These are phyloP conservation scores for Mrakia frigida DNA, from an alignment of 768 basidiomycete species.

Conservation along the genomic window DNA sequence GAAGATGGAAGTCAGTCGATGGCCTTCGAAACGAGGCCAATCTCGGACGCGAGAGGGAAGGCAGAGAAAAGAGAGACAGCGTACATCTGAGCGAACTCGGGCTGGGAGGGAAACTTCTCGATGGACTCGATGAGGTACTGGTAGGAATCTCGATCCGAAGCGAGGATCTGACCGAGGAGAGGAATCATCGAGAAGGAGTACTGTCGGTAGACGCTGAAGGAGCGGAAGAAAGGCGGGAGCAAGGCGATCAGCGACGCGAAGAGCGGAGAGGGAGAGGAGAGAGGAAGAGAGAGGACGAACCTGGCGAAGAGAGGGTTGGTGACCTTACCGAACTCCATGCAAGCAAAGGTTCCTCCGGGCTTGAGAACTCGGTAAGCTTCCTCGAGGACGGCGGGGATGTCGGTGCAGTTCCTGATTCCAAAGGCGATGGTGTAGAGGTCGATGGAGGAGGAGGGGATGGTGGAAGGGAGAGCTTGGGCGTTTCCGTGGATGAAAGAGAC, in stretches of 20 bases:
- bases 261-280: neutral
- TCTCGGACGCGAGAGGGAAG: neutral
- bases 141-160: conserved; percentile 88
- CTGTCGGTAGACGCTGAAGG: conserved; percentile 76
- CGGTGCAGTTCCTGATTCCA: conserved; percentile 95
- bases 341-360: conserved; percentile 91
- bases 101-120: conserved; percentile 81
- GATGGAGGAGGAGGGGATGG: conserved; percentile 74
- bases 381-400: conserved; percentile 73
- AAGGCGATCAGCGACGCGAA: neutral
- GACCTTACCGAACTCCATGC: conserved; percentile 92
- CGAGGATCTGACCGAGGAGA: conserved; percentile 89
- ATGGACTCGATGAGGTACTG: conserved; percentile 93
- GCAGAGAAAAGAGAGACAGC: conserved; percentile 21
- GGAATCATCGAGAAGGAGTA: conserved; percentile 97
- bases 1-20: neutral
- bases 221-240: neutral
- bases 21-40: too few relatives aligned
- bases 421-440: conserved; percentile 99
- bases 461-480: conserved; percentile 67
- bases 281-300: conserved; percentile 49
- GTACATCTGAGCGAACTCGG: conserved; percentile 76
- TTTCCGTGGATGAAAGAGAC: conserved; percentile 89
- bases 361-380: conserved; percentile 93
- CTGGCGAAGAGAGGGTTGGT: conserved; percentile 75